Base-by-base conservation (phyloP, 805 yeast species). In the Yamadazyma insecticola region DNA sequence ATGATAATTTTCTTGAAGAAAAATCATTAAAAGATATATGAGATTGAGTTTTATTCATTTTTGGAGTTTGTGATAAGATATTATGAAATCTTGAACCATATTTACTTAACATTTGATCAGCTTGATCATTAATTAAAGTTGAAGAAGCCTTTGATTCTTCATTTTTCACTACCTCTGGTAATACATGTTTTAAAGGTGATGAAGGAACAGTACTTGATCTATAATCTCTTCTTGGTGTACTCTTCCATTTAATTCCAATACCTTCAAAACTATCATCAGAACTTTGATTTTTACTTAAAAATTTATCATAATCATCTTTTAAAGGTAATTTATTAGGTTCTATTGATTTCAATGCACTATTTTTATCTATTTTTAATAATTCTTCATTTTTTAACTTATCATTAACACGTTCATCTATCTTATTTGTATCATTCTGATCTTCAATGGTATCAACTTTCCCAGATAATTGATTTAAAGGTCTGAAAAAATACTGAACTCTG, bases 231-330 rank as follows among this genome's bases (percentile, higher is more conserved):
- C 41, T 44, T 17, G 74, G 72, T 4, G 70, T 62, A 10, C 48
- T 48, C 11, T 57, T 66, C 74, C 74, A 69, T 28, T 62, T 48
- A 19, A 65, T 51, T 7, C 33, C 37, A n/a, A 34, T 28, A 1
- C 70, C 70, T 25, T 65, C 71, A 37, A 60, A 63, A 34, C 67
- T 61, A 30, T 65, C 70, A 33, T 65, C 71, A 1, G 70, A 62
- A 34, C 64, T 55, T 32, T 59, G 67, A 16, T 12, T 15, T n/a
- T n/a, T n/a, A n/a, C n/a, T n/a, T n/a, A 39, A 26, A 22, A 32
- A 30, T 15, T 40, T 41, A 22, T 43, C 39, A 22, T 41, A 39
- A 13, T 34, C 32, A n/a, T 28, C 29, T 13, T 16, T 16, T n/a
- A n/a, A n/a, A n/a, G n/a, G n/a, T n/a, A n/a, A n/a, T n/a, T n/a